Evolutionary conservation across 2,329 filamentous ascomycete species (phyloP), one percentile per base, ranked within the genome.

Genomic region (Exophiala mesophila): DNA sequence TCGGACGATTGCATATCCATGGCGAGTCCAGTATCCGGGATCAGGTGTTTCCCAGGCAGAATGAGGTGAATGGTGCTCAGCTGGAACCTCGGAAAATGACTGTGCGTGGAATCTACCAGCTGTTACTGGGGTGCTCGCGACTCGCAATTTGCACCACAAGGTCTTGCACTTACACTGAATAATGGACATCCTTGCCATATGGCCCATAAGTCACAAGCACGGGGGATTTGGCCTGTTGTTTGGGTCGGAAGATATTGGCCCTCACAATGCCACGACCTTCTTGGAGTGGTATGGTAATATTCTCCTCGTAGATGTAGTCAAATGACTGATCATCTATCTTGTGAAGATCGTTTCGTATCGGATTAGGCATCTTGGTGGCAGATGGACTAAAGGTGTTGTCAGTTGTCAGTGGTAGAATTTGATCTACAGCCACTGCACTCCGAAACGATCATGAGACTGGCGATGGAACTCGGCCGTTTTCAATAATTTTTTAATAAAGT

Each of bases 101-200:
- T 71, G 65, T 2, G 64, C 52, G 41, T 72, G 66, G 56, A 78
- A 78, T n/a, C n/a, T n/a, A n/a, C n/a, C n/a, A n/a, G n/a, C n/a
- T n/a, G n/a, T n/a, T n/a, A n/a, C n/a, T n/a, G n/a, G n/a, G n/a
- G n/a, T n/a, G n/a, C n/a, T n/a, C n/a, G n/a, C n/a, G n/a, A n/a
- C n/a, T n/a, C n/a, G n/a, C n/a, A n/a, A n/a, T n/a, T n/a, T n/a
- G n/a, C n/a, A n/a, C n/a, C n/a, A n/a, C n/a, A n/a, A n/a, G n/a
- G n/a, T n/a, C n/a, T n/a, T n/a, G n/a, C n/a, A n/a, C n/a, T n/a
- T n/a, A n/a, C 46, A 23, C 15, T 8, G 18, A 26, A 57, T 85
- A 85, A 15, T 70, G 74, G 24, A 85, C 82, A 53, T 86, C 82
- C 53, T 87, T 86, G 33, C 83, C 82, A 50, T 86, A 86, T 0